phyloP scores from a whole-genome alignment of 169 alveolate genomes.

The Eimeria sp. region DNA sequence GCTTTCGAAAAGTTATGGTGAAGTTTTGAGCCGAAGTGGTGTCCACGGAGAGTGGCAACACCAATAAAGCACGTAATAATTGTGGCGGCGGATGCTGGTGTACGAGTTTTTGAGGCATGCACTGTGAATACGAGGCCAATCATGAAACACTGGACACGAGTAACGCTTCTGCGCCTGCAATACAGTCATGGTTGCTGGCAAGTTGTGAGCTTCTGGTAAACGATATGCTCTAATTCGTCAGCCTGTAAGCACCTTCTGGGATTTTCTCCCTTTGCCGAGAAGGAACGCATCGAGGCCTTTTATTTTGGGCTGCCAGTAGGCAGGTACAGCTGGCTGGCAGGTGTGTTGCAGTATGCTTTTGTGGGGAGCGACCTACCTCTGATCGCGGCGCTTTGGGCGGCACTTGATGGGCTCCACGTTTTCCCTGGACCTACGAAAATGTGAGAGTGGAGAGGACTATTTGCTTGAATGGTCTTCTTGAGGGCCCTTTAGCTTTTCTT shows the following conservation, averaged over 20 bases:
- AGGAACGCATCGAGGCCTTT: not conserved
- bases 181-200: too few relatives aligned
- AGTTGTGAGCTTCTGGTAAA: not conserved
- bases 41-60: not conserved
- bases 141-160: not conserved
- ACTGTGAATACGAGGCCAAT: not conserved
- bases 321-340: not conserved
- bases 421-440: not conserved
- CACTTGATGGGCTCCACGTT: not conserved
- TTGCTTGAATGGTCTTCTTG: not conserved
- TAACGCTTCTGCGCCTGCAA: not conserved
- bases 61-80: not conserved
- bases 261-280: not conserved
- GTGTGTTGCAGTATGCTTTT: not conserved
- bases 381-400: not conserved
- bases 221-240: not conserved
- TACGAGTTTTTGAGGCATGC: not conserved
- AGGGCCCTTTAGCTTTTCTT: not conserved
- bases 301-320: not conserved
- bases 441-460: not conserved
- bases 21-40: not conserved
- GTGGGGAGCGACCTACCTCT: not conserved
- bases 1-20: not conserved
- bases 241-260: not conserved
- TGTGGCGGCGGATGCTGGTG: not conserved